Evolutionary conservation across 345 rosid genomes (phyloP).

Genomic region (Bretschneidera sinensis): DNA sequence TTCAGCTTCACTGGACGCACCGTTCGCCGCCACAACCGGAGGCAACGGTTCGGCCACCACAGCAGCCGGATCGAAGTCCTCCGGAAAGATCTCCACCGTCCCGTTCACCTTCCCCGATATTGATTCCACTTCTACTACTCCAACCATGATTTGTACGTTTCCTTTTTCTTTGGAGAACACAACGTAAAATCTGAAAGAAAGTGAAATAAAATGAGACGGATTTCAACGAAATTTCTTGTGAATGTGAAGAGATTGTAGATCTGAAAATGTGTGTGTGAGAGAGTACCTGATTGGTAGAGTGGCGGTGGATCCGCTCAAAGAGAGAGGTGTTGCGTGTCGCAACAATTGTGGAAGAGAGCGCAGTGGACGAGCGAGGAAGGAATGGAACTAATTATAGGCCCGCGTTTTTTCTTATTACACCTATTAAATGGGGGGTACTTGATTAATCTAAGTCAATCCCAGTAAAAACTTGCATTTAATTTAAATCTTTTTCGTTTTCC

Average conservation of each 20-base stretch:
- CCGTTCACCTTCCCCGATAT: constrained; percentile 5
- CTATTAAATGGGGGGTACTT: too few species aligned
- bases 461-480: too few species aligned
- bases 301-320: too few species aligned
- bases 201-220: constrained; percentile 10
- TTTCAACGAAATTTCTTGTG: constrained; percentile 4
- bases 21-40: constrained; percentile 21
- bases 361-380: too few species aligned
- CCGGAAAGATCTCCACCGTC: constrained; percentile 22
- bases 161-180: neutral
- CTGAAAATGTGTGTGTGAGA: constrained; percentile 17
- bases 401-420: too few species aligned
- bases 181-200: neutral
- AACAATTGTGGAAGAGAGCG: too few species aligned
- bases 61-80: constrained; percentile 44
- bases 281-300: too few species aligned
- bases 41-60: constrained; percentile 47
- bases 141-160: constrained; percentile 17
- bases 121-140: constrained; percentile 11
- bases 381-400: too few species aligned
- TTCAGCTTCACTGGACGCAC: constrained; percentile 4
- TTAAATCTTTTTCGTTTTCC: too few species aligned
- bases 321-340: too few species aligned
- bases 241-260: neutral
- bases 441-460: too few species aligned